phyloP scores from a whole-genome alignment of 1,284 basidiomycete genomes.

The Trichosporon sp. region DNA sequence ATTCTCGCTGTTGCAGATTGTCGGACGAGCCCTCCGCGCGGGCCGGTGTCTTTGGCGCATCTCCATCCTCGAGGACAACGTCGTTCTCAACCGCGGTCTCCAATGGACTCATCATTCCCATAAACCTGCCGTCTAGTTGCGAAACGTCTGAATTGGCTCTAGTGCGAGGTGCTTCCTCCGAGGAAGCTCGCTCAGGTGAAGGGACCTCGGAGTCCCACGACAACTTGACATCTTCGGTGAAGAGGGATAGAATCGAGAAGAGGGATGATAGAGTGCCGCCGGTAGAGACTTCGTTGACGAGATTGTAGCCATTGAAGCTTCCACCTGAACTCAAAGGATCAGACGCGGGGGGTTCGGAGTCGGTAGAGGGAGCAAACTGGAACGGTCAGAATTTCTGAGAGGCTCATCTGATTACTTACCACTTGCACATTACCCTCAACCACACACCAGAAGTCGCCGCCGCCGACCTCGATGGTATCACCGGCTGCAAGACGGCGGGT shows the following conservation, averaged over 20 bases:
- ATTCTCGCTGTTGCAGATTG: background rate
- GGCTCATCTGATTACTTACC: conserved; percentile 20
- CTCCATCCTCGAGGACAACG: background rate
- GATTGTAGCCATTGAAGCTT: conserved; percentile 79
- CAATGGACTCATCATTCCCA: conserved; percentile 11
- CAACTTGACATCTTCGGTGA: conserved; percentile 94
- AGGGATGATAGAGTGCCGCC: conserved; percentile 91
- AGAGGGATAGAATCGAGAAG: conserved; percentile 90
- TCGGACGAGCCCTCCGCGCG: background rate
- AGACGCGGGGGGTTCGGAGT: conserved; percentile 13
- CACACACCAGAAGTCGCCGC: conserved; percentile 92
- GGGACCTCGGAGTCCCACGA: conserved; percentile 56
- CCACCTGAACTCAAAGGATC: conserved; percentile 21
- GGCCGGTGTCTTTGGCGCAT: background rate
- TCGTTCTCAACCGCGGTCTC: background rate
- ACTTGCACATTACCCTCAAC: conserved; percentile 70
- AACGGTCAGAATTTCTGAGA: background rate
- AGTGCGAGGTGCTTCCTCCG: background rate
- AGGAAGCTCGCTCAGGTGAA: background rate
- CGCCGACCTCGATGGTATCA: conserved; percentile 74
- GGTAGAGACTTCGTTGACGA: conserved; percentile 89
- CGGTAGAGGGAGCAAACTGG: conserved; percentile 57
- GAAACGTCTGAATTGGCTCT: conserved; percentile 46
- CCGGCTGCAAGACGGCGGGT: conserved; percentile 82
- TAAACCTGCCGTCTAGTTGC: conserved; percentile 32